Conservation (phyloP, 2,329 filamentous ascomycete genomes). For the Pseudogymnoascus sp. region DNA sequence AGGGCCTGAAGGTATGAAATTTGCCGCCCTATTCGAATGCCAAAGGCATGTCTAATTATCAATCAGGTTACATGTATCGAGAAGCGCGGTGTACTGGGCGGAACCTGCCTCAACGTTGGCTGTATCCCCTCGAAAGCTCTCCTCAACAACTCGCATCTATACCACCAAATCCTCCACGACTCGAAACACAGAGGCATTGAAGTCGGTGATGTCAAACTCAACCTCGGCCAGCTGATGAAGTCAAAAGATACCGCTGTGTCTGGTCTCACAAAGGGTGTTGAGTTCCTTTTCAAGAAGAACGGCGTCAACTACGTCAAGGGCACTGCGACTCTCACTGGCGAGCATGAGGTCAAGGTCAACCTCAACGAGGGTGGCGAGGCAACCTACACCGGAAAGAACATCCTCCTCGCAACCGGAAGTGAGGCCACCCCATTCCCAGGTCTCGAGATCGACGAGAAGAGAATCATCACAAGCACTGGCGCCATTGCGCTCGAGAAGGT, state of each 20-base stretch:
- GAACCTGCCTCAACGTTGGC: slow-evolving; percentile 97
- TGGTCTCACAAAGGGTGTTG: slow-evolving; percentile 90
- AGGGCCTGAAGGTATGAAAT: slow-evolving; percentile 75
- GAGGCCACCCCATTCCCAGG: slow-evolving; percentile 96
- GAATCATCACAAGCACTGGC: slow-evolving; percentile 91
- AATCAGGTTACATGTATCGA: slow-evolving; percentile 88
- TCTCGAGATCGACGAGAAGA: slow-evolving; percentile 93
- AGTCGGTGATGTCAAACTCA: slow-evolving; percentile 93
- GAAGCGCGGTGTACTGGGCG: slow-evolving; percentile 90
- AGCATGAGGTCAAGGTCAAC: slow-evolving; percentile 86
- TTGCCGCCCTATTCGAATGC: background rate
- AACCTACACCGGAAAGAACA: slow-evolving; percentile 85
- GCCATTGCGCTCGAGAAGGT: slow-evolving; percentile 84
- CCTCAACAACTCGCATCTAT: slow-evolving; percentile 98
- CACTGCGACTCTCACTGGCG: slow-evolving; percentile 74
- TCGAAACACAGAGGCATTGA: slow-evolving; percentile 96
- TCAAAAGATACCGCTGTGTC: slow-evolving; percentile 89
- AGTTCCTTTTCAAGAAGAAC: slow-evolving; percentile 99
- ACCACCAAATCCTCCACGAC: slow-evolving; percentile 95
- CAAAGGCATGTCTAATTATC: slow-evolving; percentile 13
- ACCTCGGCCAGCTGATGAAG: slow-evolving; percentile 94
- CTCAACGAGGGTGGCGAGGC: slow-evolving; percentile 88
- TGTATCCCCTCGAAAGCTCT: slow-evolving; percentile 99
- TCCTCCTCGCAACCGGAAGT: slow-evolving; percentile 91
- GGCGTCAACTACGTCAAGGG: slow-evolving; percentile 97